Percentiles rank a stretch among this genome's conserved stretches.
These are phyloP conservation scores for Leptomonas pyrrhocoris DNA, from an alignment of 208 protist species.

Conservation along the genomic window DNA sequence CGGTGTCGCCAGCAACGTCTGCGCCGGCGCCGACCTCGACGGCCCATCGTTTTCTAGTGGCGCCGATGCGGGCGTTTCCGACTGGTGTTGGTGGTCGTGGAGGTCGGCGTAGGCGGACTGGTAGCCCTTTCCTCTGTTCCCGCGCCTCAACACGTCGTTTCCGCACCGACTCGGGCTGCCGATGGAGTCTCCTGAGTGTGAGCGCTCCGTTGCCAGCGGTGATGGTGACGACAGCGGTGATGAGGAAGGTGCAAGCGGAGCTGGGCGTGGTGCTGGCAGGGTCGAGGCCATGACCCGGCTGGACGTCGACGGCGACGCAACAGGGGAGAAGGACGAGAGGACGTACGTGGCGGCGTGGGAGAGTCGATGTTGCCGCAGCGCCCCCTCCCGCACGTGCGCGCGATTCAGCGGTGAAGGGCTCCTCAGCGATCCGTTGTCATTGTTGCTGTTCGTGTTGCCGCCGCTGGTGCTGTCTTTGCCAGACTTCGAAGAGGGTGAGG, in stretches of 20 bases:
- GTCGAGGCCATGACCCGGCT: background rate
- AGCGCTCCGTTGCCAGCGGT: background rate
- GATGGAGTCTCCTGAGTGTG: background rate
- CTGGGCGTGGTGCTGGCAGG: background rate
- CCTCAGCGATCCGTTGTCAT: background rate
- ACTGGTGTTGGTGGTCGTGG: background rate
- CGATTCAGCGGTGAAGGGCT: background rate
- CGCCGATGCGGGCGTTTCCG: too few relatives aligned
- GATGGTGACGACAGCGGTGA: background rate
- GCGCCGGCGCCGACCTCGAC: too few relatives aligned
- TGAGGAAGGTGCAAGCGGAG: too few relatives aligned
- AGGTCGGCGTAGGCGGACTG: background rate
- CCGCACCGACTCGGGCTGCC: slow-evolving; percentile 1
- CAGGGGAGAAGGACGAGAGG: slow-evolving; percentile 1
- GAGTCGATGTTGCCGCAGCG: background rate
- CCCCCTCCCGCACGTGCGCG: background rate
- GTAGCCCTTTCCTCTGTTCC: background rate
- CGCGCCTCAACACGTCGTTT: background rate
- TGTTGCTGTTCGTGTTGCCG: background rate
- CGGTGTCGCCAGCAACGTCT: too few relatives aligned
- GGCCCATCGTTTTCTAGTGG: too few relatives aligned
- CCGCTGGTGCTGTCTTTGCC: background rate
- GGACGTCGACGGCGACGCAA: background rate
- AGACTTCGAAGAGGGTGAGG: background rate
- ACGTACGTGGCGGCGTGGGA: background rate